Evolutionary conservation across 805 yeast species (phyloP).

Genomic region (Lachancea kluyveri): DNA sequence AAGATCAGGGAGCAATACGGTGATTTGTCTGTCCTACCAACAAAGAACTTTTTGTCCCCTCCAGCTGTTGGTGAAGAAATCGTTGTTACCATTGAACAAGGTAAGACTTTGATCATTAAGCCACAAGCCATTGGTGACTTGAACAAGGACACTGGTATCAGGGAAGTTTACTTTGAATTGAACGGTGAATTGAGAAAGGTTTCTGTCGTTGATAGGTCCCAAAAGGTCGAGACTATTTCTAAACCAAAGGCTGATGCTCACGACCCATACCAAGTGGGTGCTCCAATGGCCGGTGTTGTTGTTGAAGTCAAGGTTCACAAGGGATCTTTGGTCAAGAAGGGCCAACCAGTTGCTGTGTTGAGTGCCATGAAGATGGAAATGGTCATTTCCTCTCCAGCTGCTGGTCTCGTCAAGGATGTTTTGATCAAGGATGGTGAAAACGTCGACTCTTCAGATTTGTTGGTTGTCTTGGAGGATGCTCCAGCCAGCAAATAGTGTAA

Average conservation of each 20-base stretch:
- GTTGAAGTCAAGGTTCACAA: conserved; percentile 89
- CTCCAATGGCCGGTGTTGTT: conserved; percentile 99
- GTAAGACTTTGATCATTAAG: conserved; percentile 88
- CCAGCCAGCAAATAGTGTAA: conserved; percentile 17
- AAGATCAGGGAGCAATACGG: conserved; percentile 73
- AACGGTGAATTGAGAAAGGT: conserved; percentile 98
- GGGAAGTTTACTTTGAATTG: conserved; percentile 96
- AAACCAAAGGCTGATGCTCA: conserved; percentile 87
- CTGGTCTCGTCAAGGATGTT: conserved; percentile 77
- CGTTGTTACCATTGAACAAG: conserved; percentile 84
- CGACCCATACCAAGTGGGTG: conserved; percentile 89
- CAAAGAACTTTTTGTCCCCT: conserved; percentile 82
- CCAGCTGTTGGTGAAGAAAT: conserved; percentile 86
- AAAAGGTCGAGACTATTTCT: conserved; percentile 76
- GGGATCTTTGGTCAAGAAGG: conserved; percentile 89
- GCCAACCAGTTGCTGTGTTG: conserved; percentile 88
- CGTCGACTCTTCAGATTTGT: conserved; percentile 89
- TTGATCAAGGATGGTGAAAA: conserved; percentile 85
- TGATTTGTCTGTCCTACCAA: conserved; percentile 91
- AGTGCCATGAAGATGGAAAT: conserved; percentile 99
- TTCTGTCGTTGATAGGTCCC: conserved; percentile 79
- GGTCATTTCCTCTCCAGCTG: conserved; percentile 89
- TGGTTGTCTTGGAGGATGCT: conserved; percentile 47
- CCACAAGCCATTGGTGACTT: conserved; percentile 90
- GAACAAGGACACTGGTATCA: conserved; percentile 74